Evolutionary conservation across 805 yeast species (phyloP), one percentile per base, ranked within the genome.

Genomic region (Wickerhamomyces xylosicus): DNA sequence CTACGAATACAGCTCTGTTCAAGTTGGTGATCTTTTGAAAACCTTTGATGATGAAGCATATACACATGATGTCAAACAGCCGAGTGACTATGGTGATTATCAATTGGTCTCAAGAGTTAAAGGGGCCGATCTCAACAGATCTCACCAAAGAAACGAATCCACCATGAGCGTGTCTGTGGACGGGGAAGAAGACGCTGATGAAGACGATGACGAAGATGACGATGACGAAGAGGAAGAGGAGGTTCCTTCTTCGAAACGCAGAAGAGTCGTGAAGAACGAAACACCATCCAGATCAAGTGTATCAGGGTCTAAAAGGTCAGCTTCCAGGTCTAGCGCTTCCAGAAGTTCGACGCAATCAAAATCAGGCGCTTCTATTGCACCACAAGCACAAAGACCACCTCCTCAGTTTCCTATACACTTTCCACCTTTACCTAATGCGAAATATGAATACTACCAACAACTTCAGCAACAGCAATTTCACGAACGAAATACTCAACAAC

Each of bases 1-100:
- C 19, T 87, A 84, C 56, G 95, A 90, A 62, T 90, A 79, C 55
- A 73, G 87, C 8, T 78, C 94, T 4, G 78, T 79, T 15, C 77
- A 79, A 43, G 70, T 86, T 2, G 60, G 66, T 10, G 69, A 70
- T 10, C 59, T 81, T 34, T 48, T 77, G 13, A 54, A 58, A 10
- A 56, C 58, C 33, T 73, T 68, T 52, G 53, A 63, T 35, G 49
- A 52, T 20, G 40, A 50, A 4, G 44, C 43, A 2, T 50, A 52
- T 34, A 40, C 61, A 1, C 80, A 79, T 48, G 90, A 82, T 52
- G 61, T 64, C 13, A 81, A 81, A 53, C 64, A 69, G 17, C 89
- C 89, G 0, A 67, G 64, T 4, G 80, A 79, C 53, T 83, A 76
- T 50, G 87, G 87, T 11, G 71, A 71, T 43, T 76, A 76, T 54